These are phyloP conservation scores for Entoloma clypeatum DNA, from an alignment of 1,284 basidiomycete species.

Conservation along the genomic window DNA sequence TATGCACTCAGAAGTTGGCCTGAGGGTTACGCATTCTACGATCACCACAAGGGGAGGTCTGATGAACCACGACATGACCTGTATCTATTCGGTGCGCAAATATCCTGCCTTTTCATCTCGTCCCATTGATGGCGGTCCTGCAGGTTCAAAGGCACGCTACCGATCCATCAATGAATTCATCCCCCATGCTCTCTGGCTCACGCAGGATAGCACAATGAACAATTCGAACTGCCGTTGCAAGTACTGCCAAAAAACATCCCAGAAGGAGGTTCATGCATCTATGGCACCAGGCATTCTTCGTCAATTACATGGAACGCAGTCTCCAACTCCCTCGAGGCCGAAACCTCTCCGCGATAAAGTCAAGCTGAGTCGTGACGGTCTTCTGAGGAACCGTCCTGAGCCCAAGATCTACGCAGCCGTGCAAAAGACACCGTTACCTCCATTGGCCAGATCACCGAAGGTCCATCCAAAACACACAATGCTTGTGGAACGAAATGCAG, in stretches of 20 bases:
- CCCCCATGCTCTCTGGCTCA: slow-evolving; percentile 77
- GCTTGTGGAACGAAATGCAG: slow-evolving; percentile 54
- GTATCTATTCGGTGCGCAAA: slow-evolving; percentile 65
- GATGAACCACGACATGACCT: slow-evolving; percentile 62
- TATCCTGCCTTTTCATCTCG: slow-evolving; percentile 3
- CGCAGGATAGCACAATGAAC: slow-evolving; percentile 48
- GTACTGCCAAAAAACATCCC: slow-evolving; percentile 68
- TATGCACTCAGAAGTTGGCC: slow-evolving; percentile 69
- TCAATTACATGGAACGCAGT: slow-evolving; percentile 22
- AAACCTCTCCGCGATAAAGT: slow-evolving; percentile 23
- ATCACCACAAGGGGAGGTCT: slow-evolving; percentile 65
- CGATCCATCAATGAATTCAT: slow-evolving; percentile 78
- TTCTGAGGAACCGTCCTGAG: slow-evolving; percentile 26
- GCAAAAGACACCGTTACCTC: slow-evolving; percentile 44
- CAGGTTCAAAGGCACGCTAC: slow-evolving; percentile 67
- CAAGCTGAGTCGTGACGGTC: no score
- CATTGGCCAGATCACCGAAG: slow-evolving; percentile 29
- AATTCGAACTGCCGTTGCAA: slow-evolving; percentile 65
- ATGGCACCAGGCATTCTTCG: slow-evolving; percentile 46
- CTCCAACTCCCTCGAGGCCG: slow-evolving; percentile 25
- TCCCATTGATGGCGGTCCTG: slow-evolving; percentile 23
- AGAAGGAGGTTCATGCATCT: slow-evolving; percentile 61
- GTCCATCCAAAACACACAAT: slow-evolving; percentile 44
- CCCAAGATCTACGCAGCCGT: slow-evolving; percentile 52
- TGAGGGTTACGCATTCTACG: slow-evolving; percentile 62